Base-by-base conservation (phyloP, 2,329 filamentous ascomycete genomes). In the Zymoseptoria tritici region DNA sequence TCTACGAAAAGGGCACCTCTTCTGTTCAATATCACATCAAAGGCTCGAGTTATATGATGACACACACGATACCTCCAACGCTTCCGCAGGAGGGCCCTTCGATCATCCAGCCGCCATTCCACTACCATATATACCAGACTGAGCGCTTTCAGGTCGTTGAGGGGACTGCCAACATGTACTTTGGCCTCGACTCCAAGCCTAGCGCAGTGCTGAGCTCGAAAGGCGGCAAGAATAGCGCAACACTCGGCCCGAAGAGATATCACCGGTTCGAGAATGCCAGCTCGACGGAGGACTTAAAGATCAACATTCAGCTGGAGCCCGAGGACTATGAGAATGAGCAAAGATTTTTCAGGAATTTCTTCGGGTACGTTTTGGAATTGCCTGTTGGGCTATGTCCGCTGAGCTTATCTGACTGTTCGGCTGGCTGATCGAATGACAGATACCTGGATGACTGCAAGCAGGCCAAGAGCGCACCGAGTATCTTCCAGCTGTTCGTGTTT, bases 61-160 rank as follows among this genome's bases (percentile, higher is more conserved):
- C 64, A 22, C 64, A 66, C 42, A 64, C 64, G 2, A 61, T 66
- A 8, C 64, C 64, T 19, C 61, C 64, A 3, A 57, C 59, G 26
- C 50, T 63, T 20, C 62, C 64, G 2, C 56, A 60, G 26, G 57
- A 63, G 49, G 62, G 58, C 9, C 56, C 64, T 46, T 66, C 64
- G 31, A 63, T 66, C 26, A 61, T 66, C 13, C 64, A 66, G 31
- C 64, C 64, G 5, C 64, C 64, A 2, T 63, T 66, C 57, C 64
- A 66, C 58, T 66, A 62, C 49, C 64, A 66, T 62, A 66, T 66
- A 52, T 66, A 64, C 56, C 64, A 66, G 31, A 66, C 60, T 19
- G 64, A 64, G 50, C 60, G 60, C 52, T 66, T 66, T 57, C 57
- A 63, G 22, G 64, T 64, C 49, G n/a, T 58, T 6, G 22, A 56